Evolutionary conservation across 371 early-diverging fungal species (phyloP), one percentile per base, ranked within the genome.

Genomic region (Mitosporidium daphniae): DNA sequence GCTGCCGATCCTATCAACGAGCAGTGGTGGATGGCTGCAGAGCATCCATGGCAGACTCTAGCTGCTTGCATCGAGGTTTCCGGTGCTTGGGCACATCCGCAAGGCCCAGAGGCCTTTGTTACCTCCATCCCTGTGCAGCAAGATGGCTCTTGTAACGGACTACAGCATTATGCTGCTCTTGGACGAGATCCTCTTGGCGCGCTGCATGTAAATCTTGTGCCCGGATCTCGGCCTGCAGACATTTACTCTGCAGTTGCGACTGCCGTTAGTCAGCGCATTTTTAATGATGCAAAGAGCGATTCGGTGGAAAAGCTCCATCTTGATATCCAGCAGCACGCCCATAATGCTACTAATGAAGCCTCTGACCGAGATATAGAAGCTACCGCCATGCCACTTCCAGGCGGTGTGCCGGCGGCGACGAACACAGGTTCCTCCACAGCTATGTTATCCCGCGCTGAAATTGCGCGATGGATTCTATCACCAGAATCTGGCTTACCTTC

Each of bases 161-260:
- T 91, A 32, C 93, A 91, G 47, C 93, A 91, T 44, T 86, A 86
- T 37, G 93, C 93, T 2, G 86, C 93, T 0, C 47, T 91, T 22
- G 89, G 86, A 32, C 72, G 84, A 39, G 93, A 91, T 42, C 38
- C 51, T 25, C 55, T 58, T 8, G 86, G 86, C 31, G 93, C 84
- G 1, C 37, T 46, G 24, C 69, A 71, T 20, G 93, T 91, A 33
- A 86, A 91, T 35, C 45, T 91, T 15, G 38, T 61, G 0, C 65
- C 71, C 0, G 23, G 36, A 8, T 52, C 62, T 2, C 75, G 56
- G 8, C 89, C 89, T 4, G 62, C 61, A 25, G 93, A 91, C 45
- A 72, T 91, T 19, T 89, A 91, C 44, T 48, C 68, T 0, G 75
- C 66, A 26, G 73, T 86, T 1, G 67, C 77, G 11, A 44, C 59